Percentiles rank a stretch among this genome's conserved stretches.
These are phyloP conservation scores for Glonium stellatum DNA, from an alignment of 495 filamentous ascomycete genomes.

Conservation along the genomic window DNA sequence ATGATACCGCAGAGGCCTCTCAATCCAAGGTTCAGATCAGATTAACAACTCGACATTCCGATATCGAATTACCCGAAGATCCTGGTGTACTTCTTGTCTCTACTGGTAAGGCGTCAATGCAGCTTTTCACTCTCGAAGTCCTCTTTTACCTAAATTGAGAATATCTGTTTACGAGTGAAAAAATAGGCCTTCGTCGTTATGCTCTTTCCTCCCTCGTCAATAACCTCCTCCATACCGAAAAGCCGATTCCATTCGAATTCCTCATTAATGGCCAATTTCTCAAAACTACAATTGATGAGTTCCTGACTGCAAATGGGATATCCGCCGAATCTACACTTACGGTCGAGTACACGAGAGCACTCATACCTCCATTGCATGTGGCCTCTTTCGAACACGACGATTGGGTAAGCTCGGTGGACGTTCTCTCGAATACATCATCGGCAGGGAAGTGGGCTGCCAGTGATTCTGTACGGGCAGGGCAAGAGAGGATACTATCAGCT, in stretches of 20 bases:
- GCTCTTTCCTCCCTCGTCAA: slow-evolving; percentile 89
- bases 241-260: slow-evolving; percentile 91
- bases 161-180: background rate
- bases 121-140: no score
- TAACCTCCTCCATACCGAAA: slow-evolving; percentile 69
- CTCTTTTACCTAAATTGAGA: background rate
- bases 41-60: slow-evolving; percentile 50
- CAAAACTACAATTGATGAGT: slow-evolving; percentile 79
- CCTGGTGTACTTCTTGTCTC: slow-evolving; percentile 58
- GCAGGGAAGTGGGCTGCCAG: slow-evolving; percentile 49
- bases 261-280: slow-evolving; percentile 87
- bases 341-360: slow-evolving; percentile 85
- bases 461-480: slow-evolving; percentile 41
- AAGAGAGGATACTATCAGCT: slow-evolving; percentile 73
- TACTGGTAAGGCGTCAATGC: slow-evolving; percentile 44
- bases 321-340: slow-evolving; percentile 78
- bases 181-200: slow-evolving; percentile 72
- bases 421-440: slow-evolving; percentile 60
- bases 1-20: background rate
- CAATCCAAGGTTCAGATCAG: slow-evolving; percentile 50
- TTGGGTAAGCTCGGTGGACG: slow-evolving; percentile 90
- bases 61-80: slow-evolving; percentile 55
- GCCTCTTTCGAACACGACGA: slow-evolving; percentile 92
- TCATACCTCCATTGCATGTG: slow-evolving; percentile 79
- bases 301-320: slow-evolving; percentile 75